Conservation (phyloP, 768 basidiomycete genomes). For the Asterophora lycoperdoides region DNA sequence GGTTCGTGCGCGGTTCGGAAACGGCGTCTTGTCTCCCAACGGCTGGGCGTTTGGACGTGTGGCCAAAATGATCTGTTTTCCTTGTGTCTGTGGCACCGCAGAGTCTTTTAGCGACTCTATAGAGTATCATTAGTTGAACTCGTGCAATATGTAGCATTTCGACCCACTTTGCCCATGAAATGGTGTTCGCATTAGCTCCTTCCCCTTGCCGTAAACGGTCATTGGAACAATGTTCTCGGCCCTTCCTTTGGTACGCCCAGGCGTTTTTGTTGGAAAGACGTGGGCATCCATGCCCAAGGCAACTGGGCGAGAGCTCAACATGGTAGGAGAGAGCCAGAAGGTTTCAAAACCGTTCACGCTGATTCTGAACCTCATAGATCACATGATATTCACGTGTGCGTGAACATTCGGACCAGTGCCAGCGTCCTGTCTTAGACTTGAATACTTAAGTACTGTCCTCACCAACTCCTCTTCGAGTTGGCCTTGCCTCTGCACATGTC, state of each 20-base stretch:
- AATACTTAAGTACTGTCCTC: too few species aligned
- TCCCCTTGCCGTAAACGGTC: constrained; percentile 45
- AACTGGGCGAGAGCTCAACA: constrained; percentile 38
- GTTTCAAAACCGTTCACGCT: neutral
- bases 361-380: too few species aligned
- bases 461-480: too few species aligned
- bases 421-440: too few species aligned
- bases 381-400: too few species aligned
- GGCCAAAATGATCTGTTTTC: constrained; percentile 18
- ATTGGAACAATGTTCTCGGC: constrained; percentile 46
- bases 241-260: constrained; percentile 44
- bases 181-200: constrained; percentile 33
- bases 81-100: constrained; percentile 19
- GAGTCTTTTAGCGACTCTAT: constrained; percentile 20
- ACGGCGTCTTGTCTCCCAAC: constrained; percentile 73
- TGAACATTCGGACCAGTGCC: too few species aligned
- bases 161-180: constrained; percentile 33
- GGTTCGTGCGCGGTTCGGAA: constrained; percentile 52
- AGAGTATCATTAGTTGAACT: neutral
- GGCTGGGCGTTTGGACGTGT: constrained; percentile 38
- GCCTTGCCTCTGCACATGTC: too few species aligned
- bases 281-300: constrained; percentile 27
- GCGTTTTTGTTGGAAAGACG: constrained; percentile 45
- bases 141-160: neutral
- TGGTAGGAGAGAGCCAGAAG: constrained; percentile 13